Conservation (phyloP, 2,329 filamentous ascomycete genomes). For the Diaporthe sp. region DNA sequence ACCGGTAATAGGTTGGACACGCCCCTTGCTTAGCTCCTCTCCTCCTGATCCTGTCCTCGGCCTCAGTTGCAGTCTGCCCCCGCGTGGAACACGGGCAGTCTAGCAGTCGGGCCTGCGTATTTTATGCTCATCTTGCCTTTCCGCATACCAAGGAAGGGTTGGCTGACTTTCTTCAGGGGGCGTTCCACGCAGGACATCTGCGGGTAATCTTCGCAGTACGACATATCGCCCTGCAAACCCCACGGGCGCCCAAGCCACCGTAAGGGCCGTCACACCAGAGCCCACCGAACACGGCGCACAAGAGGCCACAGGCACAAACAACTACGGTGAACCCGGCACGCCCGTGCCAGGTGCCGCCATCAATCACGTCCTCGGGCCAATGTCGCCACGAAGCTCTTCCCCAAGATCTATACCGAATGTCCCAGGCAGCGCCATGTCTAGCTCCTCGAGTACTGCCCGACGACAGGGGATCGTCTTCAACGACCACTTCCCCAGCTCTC, state of each 20-base stretch:
- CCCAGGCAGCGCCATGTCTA: constrained; percentile 52
- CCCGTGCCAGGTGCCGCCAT: constrained; percentile 39
- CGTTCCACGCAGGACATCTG: constrained; percentile 45
- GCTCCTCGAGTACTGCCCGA: constrained; percentile 43
- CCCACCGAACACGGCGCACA: constrained; percentile 53
- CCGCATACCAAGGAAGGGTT: background rate
- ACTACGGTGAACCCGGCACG: constrained; percentile 23
- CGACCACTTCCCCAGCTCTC: constrained; percentile 66
- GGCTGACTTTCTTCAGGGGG: constrained; percentile 25
- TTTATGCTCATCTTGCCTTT: background rate
- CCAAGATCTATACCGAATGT: constrained; percentile 61
- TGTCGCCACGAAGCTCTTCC: constrained; percentile 59
- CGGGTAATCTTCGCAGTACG: constrained; percentile 46
- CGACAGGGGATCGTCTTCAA: constrained; percentile 74
- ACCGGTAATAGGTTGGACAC: constrained; percentile 32
- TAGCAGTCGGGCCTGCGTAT: background rate
- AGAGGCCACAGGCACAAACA: constrained; percentile 45
- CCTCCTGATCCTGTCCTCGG: constrained; percentile 6
- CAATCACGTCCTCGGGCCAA: constrained; percentile 52
- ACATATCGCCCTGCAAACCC: constrained; percentile 48
- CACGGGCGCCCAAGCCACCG: constrained; percentile 57
- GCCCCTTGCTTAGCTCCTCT: constrained; percentile 29
- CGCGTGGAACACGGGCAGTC: background rate
- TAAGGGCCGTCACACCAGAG: constrained; percentile 79
- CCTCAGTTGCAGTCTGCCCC: background rate